Evolutionary conservation across 192 early-diverging fungal species (phyloP).

Genomic region (Paraglomus occultum): DNA sequence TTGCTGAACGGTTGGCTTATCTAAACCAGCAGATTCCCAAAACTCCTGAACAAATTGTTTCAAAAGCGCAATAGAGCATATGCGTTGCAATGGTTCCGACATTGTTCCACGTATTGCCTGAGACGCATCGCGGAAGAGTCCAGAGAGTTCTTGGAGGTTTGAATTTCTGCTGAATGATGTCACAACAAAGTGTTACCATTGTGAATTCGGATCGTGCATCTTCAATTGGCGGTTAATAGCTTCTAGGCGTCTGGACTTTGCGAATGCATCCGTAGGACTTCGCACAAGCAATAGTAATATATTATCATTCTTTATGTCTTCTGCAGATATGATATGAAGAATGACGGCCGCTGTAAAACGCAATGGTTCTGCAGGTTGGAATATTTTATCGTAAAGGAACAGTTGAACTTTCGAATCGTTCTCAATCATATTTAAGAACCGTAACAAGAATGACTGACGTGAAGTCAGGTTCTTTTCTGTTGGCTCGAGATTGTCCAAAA

Average conservation of each 20-base stretch:
- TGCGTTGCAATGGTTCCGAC: constrained; percentile 10
- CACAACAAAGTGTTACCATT: constrained; percentile 21
- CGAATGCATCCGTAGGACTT: neutral
- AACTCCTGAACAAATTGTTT: constrained; percentile 28
- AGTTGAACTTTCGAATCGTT: neutral
- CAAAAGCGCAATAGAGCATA: constrained; percentile 19
- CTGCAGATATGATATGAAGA: neutral
- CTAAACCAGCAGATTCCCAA: neutral
- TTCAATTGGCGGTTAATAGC: constrained; percentile 14
- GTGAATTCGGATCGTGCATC: neutral
- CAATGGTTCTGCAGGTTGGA: neutral
- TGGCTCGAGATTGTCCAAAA: constrained; percentile 7
- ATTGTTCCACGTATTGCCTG: neutral
- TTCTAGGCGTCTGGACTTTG: constrained; percentile 3
- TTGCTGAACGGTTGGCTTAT: neutral
- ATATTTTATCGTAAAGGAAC: constrained; percentile 11
- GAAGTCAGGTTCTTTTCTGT: constrained; percentile 13
- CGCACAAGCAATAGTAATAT: neutral
- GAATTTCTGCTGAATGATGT: constrained; percentile 25
- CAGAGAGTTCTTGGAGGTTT: neutral
- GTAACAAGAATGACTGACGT: neutral
- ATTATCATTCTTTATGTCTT: neutral
- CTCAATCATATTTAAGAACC: constrained; percentile 4
- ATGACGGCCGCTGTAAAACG: constrained; percentile 6
- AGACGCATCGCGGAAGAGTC: neutral